These are phyloP conservation scores for Boletus fagicola DNA, from an alignment of 768 basidiomycete genomes.

Conservation along the genomic window DNA sequence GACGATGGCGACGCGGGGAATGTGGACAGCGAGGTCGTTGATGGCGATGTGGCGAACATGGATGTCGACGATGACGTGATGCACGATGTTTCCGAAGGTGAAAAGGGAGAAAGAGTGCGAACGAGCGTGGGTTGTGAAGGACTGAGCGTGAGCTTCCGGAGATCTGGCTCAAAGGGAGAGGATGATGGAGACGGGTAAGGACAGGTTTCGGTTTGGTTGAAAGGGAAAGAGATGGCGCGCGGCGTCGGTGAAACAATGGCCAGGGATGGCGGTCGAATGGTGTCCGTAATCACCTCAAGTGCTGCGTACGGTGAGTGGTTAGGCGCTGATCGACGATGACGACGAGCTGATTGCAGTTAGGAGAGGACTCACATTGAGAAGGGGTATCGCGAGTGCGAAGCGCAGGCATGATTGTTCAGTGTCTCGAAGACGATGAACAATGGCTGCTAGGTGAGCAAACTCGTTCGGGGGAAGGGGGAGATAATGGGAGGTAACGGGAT, in stretches of 20 bases:
- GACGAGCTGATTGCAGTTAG: neutral
- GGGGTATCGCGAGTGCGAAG: constrained; percentile 76
- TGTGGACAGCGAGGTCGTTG: constrained; percentile 33
- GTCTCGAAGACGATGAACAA: constrained; percentile 29
- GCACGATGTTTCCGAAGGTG: constrained; percentile 23
- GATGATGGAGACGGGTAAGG: constrained; percentile 64
- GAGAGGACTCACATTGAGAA: constrained; percentile 41
- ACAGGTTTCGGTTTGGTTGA: constrained; percentile 42
- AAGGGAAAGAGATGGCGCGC: constrained; percentile 49
- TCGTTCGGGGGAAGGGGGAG: constrained; percentile 34
- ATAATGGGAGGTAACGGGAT: constrained; percentile 29
- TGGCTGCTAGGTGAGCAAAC: constrained; percentile 34
- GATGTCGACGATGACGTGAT: constrained; percentile 41
- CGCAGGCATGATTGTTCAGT: constrained; percentile 65
- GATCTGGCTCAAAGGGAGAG: constrained; percentile 75
- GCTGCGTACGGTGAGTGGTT: constrained; percentile 38
- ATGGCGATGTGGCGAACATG: constrained; percentile 40
- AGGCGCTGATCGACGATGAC: constrained; percentile 1
- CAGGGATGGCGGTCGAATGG: constrained; percentile 50
- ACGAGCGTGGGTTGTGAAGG: constrained; percentile 41
- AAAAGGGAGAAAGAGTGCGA: constrained; percentile 44
- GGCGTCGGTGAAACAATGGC: constrained; percentile 61
- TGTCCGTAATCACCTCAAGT: constrained; percentile 75
- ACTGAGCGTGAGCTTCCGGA: constrained; percentile 44
- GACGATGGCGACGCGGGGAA: constrained; percentile 34